A percentile compares a stretch with the other conserved stretches of the same genome.
phyloP scores from a whole-genome alignment of 768 basidiomycete species.

The Guyanaporus albipodus region DNA sequence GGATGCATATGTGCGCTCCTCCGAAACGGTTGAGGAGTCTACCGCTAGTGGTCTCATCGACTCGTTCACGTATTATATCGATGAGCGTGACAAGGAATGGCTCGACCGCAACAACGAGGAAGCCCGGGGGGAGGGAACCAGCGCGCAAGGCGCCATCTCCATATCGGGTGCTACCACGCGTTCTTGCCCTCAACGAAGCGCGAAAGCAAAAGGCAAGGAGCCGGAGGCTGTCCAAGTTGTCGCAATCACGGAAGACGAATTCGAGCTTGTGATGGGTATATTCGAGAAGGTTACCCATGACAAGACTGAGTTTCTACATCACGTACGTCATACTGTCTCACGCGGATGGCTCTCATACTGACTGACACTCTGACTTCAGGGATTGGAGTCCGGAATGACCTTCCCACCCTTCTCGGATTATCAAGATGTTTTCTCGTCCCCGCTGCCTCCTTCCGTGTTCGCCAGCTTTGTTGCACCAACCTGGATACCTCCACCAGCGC shows the following conservation, averaged over 20 bases:
- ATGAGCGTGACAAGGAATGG: constrained; percentile 95
- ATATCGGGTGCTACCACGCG: constrained; percentile 47
- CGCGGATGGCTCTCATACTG: background rate
- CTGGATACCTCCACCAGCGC: constrained; percentile 61
- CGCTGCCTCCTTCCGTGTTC: constrained; percentile 59
- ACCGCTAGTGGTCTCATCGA: constrained; percentile 57
- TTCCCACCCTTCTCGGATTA: constrained; percentile 75
- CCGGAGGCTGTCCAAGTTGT: constrained; percentile 62
- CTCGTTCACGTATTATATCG: constrained; percentile 89
- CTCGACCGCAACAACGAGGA: constrained; percentile 87
- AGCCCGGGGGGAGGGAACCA: constrained; percentile 81
- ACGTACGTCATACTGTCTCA: constrained; percentile 49
- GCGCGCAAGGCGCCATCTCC: constrained; percentile 66
- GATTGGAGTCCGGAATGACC: constrained; percentile 60
- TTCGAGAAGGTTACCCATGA: constrained; percentile 91
- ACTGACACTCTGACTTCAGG: constrained; percentile 33
- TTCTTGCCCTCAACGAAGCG: constrained; percentile 54
- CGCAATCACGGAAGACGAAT: constrained; percentile 84
- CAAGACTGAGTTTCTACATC: constrained; percentile 84
- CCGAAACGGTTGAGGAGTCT: constrained; percentile 82
- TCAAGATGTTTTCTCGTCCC: constrained; percentile 60
- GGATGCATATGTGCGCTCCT: constrained; percentile 70
- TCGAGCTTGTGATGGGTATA: constrained; percentile 93
- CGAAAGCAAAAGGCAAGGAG: constrained; percentile 83
- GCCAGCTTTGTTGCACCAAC: constrained; percentile 64